Conservation (phyloP, 1,284 basidiomycete genomes). For the Boletellus deceptivus region DNA sequence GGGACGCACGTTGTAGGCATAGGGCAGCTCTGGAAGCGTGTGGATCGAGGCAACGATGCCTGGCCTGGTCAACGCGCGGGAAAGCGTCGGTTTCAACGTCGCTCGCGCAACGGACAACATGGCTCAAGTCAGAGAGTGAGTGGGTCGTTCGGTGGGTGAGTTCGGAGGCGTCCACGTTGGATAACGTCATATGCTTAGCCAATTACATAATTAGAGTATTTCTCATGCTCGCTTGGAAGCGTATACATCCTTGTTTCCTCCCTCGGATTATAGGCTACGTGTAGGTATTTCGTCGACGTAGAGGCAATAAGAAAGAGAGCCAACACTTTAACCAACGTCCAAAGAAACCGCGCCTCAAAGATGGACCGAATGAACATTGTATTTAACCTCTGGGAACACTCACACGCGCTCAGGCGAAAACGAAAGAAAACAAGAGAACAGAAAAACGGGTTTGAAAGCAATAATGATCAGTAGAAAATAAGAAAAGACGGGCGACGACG, state of each 20-base stretch:
- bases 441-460: constrained; percentile 23
- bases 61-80: constrained; percentile 39
- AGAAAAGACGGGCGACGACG: constrained; percentile 1
- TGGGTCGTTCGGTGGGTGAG: too few species aligned
- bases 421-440: neutral
- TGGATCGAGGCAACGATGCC: constrained; percentile 46
- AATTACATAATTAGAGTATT: constrained; percentile 6
- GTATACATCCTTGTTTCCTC: constrained; percentile 11
- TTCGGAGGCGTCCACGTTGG: too few species aligned
- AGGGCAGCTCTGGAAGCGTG: constrained; percentile 86
- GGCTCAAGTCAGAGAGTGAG: neutral
- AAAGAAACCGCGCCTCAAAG: neutral
- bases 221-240: neutral
- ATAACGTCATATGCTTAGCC: constrained; percentile 20
- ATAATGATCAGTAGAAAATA: constrained; percentile 32
- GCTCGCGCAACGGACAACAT: constrained; percentile 48
- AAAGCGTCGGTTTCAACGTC: constrained; percentile 40
- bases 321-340: neutral
- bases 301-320: neutral
- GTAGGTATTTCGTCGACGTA: neutral
- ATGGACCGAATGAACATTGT: neutral
- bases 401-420: constrained; percentile 2
- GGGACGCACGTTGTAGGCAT: constrained; percentile 77
- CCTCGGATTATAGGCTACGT: constrained; percentile 7
- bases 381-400: constrained; percentile 14